Conservation (phyloP, 352 stramenopile species). For the Blastocystis sp. region DNA sequence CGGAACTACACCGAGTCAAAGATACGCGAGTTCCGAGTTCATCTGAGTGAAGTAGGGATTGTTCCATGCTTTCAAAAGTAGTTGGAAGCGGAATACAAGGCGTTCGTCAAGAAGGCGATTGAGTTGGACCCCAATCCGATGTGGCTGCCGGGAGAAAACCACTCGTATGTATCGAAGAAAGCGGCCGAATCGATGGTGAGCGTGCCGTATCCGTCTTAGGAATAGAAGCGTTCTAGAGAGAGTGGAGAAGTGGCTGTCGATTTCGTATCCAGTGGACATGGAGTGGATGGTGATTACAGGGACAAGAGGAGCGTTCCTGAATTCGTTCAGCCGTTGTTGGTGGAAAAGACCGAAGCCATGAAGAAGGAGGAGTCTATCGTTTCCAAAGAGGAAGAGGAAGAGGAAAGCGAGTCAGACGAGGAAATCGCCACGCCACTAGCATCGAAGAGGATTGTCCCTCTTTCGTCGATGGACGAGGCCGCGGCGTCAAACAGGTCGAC, state of each 20-base stretch:
- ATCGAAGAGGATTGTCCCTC: too few species aligned
- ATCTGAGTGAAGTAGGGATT: neutral
- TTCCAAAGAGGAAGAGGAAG: neutral
- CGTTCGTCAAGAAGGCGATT: conserved; percentile 62
- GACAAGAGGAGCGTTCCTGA: too few species aligned
- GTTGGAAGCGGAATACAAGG: conserved; percentile 39
- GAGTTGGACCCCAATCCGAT: conserved; percentile 68
- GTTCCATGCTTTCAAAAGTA: neutral
- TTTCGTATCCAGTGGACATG: too few species aligned
- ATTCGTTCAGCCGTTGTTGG: conserved; percentile 35
- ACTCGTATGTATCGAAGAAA: conserved; percentile 66
- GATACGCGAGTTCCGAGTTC: conserved; percentile 41
- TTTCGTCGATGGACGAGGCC: neutral
- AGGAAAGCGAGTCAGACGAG: neutral
- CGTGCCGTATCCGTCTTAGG: neutral
- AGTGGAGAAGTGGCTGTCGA: neutral
- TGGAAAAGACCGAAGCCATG: neutral
- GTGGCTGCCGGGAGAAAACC: conserved; percentile 55
- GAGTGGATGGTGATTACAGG: too few species aligned
- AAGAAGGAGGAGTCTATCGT: neutral
- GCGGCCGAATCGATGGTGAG: neutral
- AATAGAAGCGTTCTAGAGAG: conserved; percentile 26
- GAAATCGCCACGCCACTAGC: conserved; percentile 35
- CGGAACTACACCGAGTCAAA: conserved; percentile 67
- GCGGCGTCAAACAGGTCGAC: neutral